Conservation (phyloP, 2,329 filamentous ascomycete genomes). For the Fusarium sp. region DNA sequence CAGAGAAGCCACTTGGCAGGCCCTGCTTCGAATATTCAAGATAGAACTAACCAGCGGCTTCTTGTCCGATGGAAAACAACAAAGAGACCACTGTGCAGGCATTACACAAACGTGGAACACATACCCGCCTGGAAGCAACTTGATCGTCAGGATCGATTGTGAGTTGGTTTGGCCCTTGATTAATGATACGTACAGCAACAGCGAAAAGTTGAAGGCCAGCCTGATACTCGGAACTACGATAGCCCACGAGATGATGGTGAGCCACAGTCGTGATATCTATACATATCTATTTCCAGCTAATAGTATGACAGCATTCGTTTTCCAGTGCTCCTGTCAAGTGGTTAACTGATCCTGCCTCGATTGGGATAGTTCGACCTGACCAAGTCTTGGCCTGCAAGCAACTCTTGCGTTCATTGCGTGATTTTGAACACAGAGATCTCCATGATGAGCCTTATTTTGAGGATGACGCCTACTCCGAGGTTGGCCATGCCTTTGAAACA, state of each 20-base stretch:
- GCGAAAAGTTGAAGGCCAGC: slow-evolving; percentile 44
- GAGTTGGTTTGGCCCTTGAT: slow-evolving; percentile 45
- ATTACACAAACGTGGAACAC: neutral
- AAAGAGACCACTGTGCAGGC: neutral
- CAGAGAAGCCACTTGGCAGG: neutral
- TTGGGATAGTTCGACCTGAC: slow-evolving; percentile 21
- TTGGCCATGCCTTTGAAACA: slow-evolving; percentile 44
- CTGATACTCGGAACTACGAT: slow-evolving; percentile 38
- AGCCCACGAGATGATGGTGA: slow-evolving; percentile 48
- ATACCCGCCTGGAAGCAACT: neutral
- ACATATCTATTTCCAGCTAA: slow-evolving; percentile 3
- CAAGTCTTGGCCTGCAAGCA: slow-evolving; percentile 21
- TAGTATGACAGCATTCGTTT: slow-evolving; percentile 36
- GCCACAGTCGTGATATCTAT: neutral
- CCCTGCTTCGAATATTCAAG: slow-evolving; percentile 5
- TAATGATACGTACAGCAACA: slow-evolving; percentile 32
- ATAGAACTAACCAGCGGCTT: slow-evolving; percentile 31
- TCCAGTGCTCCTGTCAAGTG: slow-evolving; percentile 19
- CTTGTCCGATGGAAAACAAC: neutral
- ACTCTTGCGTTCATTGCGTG: slow-evolving; percentile 16
- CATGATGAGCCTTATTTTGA: slow-evolving; percentile 42
- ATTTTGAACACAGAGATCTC: neutral
- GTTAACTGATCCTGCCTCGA: slow-evolving; percentile 23
- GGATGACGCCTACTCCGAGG: slow-evolving; percentile 37
- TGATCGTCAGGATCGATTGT: slow-evolving; percentile 24